Conservation (phyloP, 257 asterid genomes). For the Lycium ferocissimum region DNA sequence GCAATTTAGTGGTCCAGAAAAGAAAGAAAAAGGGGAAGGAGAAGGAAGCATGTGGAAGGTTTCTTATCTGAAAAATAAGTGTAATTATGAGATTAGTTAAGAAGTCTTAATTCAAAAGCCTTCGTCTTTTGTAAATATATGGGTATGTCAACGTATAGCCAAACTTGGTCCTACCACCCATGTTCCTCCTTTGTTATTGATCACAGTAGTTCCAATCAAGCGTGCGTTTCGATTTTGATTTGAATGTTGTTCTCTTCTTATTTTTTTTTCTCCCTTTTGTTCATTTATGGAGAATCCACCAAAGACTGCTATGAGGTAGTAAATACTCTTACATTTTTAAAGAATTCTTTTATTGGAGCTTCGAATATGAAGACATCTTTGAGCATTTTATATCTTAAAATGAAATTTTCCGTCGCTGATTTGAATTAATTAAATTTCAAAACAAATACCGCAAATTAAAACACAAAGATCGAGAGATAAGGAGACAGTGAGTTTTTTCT, state of each 20-base stretch:
- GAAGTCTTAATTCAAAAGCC: constrained; percentile 44
- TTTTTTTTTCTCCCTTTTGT: background rate
- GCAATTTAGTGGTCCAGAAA: constrained; percentile 53
- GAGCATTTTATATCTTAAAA: no score
- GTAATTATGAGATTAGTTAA: constrained; percentile 63
- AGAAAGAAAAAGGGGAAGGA: constrained; percentile 3
- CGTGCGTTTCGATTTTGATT: constrained; percentile 37
- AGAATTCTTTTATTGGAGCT: no score
- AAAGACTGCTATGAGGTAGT: background rate
- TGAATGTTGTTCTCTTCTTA: no score
- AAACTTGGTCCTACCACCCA: constrained; percentile 62
- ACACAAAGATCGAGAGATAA: no score
- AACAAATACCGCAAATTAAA: no score
- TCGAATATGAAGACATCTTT: no score
- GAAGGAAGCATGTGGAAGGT: constrained; percentile 55
- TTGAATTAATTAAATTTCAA: no score
- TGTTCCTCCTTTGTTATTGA: constrained; percentile 51
- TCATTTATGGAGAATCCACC: no score
- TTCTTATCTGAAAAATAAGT: constrained; percentile 40
- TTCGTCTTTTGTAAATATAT: constrained; percentile 20
- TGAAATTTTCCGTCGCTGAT: no score
- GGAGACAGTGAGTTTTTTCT: no score
- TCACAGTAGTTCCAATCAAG: constrained; percentile 39
- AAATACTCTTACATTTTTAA: no score
- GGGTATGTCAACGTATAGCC: constrained; percentile 37